Evolutionary conservation across 768 basidiomycete genomes (phyloP).

Genomic region (Lepiota venenata): DNA sequence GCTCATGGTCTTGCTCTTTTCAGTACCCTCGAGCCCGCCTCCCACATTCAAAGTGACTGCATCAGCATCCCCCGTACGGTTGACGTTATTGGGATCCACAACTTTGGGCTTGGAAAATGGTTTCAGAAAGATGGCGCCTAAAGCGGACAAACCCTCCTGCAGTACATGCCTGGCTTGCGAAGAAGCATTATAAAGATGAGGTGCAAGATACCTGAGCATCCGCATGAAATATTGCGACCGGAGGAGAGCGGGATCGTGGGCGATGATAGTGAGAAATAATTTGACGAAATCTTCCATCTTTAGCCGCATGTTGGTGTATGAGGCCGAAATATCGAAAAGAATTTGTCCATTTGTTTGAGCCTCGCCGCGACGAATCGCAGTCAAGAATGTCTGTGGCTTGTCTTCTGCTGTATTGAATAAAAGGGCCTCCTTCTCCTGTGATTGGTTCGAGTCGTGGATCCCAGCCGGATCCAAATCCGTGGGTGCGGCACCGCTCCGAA

Average conservation of each 20-base stretch:
- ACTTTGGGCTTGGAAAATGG: slow-evolving; percentile 41
- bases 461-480: slow-evolving; percentile 57
- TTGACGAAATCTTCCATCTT: slow-evolving; percentile 64
- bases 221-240: slow-evolving; percentile 71
- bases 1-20: slow-evolving; percentile 47
- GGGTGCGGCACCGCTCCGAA: slow-evolving; percentile 40
- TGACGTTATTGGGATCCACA: slow-evolving; percentile 30
- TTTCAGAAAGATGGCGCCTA: slow-evolving; percentile 53
- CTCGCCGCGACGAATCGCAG: slow-evolving; percentile 44
- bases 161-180: slow-evolving; percentile 50
- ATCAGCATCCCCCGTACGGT: slow-evolving; percentile 24
- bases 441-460: slow-evolving; percentile 59
- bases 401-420: slow-evolving; percentile 69
- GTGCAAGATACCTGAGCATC: slow-evolving; percentile 53
- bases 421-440: slow-evolving; percentile 68
- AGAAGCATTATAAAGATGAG: slow-evolving; percentile 56
- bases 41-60: slow-evolving; percentile 22
- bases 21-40: slow-evolving; percentile 32
- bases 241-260: slow-evolving; percentile 62
- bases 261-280: slow-evolving; percentile 76
- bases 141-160: slow-evolving; percentile 65
- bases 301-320: slow-evolving; percentile 56
- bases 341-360: slow-evolving; percentile 38
- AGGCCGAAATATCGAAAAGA: slow-evolving; percentile 48
- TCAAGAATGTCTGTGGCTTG: slow-evolving; percentile 66